Conservation (phyloP, 805 yeast genomes). For the Candida morakotiae region DNA sequence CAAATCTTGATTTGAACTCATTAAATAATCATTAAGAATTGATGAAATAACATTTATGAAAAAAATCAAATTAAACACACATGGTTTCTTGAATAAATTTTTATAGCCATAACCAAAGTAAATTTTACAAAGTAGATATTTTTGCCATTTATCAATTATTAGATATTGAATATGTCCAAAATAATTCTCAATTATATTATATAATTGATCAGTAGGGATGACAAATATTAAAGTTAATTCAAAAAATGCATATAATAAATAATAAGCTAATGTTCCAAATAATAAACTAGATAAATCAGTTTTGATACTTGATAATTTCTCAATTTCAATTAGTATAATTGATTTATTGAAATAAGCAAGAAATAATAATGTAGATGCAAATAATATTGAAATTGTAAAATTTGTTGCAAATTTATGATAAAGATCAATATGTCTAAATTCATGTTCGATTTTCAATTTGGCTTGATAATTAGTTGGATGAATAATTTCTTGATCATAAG, state of each 20-base stretch:
- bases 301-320: neutral
- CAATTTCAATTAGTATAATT: neutral
- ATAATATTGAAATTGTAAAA: constrained; percentile 3
- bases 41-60: neutral
- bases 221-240: constrained; percentile 1
- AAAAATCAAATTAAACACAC: neutral
- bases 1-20: neutral
- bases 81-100: neutral
- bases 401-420: constrained; percentile 2
- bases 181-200: neutral
- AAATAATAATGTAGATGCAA: neutral
- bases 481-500: neutral
- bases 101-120: constrained; percentile 6
- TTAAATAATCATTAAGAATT: neutral
- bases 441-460: constrained; percentile 8
- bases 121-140: neutral
- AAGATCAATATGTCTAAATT: constrained; percentile 5
- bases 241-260: neutral
- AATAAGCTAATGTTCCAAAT: neutral
- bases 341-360: constrained; percentile 2
- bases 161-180: neutral
- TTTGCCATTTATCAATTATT: constrained; percentile 4
- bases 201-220: constrained; percentile 4
- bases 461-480: constrained; percentile 6
- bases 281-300: constrained; percentile 1